Conservation (phyloP, 108 stramenopile genomes). For the Nannochloropsis gaditana region DNA sequence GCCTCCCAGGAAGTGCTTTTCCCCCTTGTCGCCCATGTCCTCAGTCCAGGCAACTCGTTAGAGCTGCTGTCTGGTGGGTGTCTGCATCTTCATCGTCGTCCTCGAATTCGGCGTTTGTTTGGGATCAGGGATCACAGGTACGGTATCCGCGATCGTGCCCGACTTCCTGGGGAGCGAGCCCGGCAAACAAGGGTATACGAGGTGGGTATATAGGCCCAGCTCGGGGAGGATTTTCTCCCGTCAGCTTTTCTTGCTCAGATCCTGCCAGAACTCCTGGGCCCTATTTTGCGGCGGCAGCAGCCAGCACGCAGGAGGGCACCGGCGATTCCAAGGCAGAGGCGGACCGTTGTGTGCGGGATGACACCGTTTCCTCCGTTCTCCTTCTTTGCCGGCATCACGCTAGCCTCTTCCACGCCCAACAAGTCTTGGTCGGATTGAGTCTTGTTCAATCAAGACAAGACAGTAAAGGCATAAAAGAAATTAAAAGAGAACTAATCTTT, state of each 20-base stretch:
- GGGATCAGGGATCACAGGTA: not conserved
- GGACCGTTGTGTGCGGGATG: not conserved
- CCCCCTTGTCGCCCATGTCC: not conserved
- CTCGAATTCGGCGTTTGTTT: not conserved
- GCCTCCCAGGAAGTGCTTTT: not conserved
- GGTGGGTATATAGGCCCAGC: not conserved
- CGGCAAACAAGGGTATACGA: not conserved
- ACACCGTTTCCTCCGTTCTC: not conserved
- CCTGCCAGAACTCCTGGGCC: not conserved
- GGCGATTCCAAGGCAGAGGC: not conserved
- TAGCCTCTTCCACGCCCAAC: not conserved
- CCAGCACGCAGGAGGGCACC: not conserved
- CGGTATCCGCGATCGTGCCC: not conserved
- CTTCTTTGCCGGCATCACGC: not conserved
- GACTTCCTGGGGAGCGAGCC: not conserved
- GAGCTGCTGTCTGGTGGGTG: not conserved
- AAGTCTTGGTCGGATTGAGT: not conserved
- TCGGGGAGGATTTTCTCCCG: not conserved
- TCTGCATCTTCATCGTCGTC: not conserved
- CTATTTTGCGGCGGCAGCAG: not conserved
- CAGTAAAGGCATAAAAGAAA: not conserved
- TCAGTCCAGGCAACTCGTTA: not conserved
- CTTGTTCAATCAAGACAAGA: not conserved
- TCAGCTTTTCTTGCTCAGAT: not conserved
- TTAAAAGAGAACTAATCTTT: not conserved